Evolutionary conservation across 371 early-diverging fungal genomes (phyloP).

Genomic region (Capniomyces stellatus): DNA sequence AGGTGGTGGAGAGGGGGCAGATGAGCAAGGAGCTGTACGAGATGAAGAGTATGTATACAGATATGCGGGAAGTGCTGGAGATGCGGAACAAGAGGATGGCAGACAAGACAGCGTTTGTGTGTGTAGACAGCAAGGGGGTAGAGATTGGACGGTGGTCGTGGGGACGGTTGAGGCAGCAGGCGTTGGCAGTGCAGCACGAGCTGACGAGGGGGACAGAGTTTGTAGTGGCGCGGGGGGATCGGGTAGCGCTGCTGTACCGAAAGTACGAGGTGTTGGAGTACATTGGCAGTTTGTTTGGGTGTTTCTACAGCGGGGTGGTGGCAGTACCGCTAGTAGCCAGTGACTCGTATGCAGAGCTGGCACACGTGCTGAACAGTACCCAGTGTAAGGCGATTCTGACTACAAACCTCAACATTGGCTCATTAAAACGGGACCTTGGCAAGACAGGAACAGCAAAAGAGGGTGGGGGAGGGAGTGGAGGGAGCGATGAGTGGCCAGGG

Average conservation of each 20-base stretch:
- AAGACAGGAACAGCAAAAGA: constrained; percentile 11
- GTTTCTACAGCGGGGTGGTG: constrained; percentile 59
- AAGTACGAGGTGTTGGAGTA: constrained; percentile 63
- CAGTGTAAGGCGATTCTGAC: constrained; percentile 49
- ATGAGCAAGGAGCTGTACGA: no score
- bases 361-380: constrained; percentile 48
- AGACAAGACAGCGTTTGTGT: constrained; percentile 34
- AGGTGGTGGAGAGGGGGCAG: no score
- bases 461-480: not conserved
- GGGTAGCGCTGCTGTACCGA: constrained; percentile 61
- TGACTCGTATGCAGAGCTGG: constrained; percentile 59
- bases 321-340: constrained; percentile 69
- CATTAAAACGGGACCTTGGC: constrained; percentile 45
- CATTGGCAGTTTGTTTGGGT: constrained; percentile 52
- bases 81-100: constrained; percentile 14
- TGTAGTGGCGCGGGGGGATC: constrained; percentile 36
- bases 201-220: constrained; percentile 36
- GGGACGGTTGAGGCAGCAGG: constrained; percentile 48
- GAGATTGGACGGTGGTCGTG: constrained; percentile 45
- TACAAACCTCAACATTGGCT: constrained; percentile 54
- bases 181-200: constrained; percentile 42
- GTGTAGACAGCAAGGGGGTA: constrained; percentile 56
- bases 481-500: not conserved
- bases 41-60: no score
- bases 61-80: not conserved